phyloP scores from a whole-genome alignment of 2,329 filamentous ascomycete genomes.

The Neophaeococcomyces aloes region DNA sequence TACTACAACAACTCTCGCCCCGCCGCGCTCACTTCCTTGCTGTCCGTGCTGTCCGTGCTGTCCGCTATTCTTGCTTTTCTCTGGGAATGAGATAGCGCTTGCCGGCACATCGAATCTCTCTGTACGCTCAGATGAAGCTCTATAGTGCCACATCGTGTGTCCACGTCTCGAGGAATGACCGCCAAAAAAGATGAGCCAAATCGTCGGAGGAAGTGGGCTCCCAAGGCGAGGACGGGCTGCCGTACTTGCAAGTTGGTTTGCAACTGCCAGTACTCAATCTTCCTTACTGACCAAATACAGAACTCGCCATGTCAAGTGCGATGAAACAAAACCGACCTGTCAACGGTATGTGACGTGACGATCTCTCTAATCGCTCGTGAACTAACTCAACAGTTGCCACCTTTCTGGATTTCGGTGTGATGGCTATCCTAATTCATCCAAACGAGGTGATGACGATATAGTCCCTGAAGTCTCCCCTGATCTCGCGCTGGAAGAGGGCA shows the following conservation, averaged over 20 bases:
- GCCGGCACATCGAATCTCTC: neutral
- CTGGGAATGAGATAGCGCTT: neutral
- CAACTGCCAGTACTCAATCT: neutral
- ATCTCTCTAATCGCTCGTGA: neutral
- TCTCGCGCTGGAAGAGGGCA: neutral
- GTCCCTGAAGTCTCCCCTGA: neutral
- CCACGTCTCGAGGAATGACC: slow-evolving; percentile 2
- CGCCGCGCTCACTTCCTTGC: too few relatives aligned
- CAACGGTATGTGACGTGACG: neutral
- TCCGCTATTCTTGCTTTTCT: neutral
- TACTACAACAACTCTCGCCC: too few relatives aligned
- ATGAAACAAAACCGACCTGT: slow-evolving; percentile 4
- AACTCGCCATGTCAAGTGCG: slow-evolving; percentile 7
- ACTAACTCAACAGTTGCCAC: neutral
- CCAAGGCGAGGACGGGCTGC: slow-evolving; percentile 7
- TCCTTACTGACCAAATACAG: neutral
- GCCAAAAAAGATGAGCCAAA: slow-evolving; percentile 4
- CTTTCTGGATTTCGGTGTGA: slow-evolving; percentile 7
- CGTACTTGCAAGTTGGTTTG: slow-evolving; percentile 5
- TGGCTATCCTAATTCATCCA: neutral
- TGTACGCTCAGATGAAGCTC: slow-evolving; percentile 2
- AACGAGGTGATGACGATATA: neutral
- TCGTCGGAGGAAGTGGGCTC: slow-evolving; percentile 6
- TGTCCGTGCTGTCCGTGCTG: neutral
- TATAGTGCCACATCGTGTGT: neutral